Conservation (phyloP, 2,329 filamentous ascomycete species). For the Chaetomium sp. region DNA sequence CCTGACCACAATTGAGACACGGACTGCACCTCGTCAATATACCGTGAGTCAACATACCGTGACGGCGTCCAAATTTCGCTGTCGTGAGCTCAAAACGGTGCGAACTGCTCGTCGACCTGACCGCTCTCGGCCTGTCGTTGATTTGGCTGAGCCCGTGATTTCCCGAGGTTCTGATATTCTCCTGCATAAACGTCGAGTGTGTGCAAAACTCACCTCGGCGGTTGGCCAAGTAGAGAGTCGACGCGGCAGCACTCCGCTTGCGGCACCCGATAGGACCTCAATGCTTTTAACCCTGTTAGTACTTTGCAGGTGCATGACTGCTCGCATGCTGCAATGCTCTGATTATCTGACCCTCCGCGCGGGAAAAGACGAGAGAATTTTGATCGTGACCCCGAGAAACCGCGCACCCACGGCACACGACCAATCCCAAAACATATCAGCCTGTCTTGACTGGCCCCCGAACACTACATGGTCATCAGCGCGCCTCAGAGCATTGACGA, state of each 20-base stretch:
- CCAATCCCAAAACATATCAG: too few relatives aligned
- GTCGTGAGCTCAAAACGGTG: neutral
- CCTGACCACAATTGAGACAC: neutral
- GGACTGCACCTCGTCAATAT: neutral
- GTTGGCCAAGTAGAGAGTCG: neutral
- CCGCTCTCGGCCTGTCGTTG: too few relatives aligned
- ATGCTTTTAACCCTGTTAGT: neutral
- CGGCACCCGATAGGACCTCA: neutral
- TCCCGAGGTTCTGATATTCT: neutral
- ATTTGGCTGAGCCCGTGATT: too few relatives aligned
- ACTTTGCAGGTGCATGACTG: neutral
- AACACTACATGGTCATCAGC: too few relatives aligned
- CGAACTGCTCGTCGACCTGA: too few relatives aligned
- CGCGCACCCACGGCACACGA: too few relatives aligned
- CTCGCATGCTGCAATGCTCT: slow-evolving; percentile 4
- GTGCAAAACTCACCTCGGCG: neutral
- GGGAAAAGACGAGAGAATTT: neutral
- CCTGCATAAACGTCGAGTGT: neutral
- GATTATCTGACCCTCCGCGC: neutral
- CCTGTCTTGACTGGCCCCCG: too few relatives aligned
- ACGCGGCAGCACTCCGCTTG: neutral
- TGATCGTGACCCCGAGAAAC: too few relatives aligned
- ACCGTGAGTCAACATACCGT: neutral
- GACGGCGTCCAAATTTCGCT: neutral
- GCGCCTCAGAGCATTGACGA: too few relatives aligned